Evolutionary conservation across 148 eudicot species (phyloP), one percentile per base, ranked within the genome.

Genomic region (Fagopyrum tataricum): DNA sequence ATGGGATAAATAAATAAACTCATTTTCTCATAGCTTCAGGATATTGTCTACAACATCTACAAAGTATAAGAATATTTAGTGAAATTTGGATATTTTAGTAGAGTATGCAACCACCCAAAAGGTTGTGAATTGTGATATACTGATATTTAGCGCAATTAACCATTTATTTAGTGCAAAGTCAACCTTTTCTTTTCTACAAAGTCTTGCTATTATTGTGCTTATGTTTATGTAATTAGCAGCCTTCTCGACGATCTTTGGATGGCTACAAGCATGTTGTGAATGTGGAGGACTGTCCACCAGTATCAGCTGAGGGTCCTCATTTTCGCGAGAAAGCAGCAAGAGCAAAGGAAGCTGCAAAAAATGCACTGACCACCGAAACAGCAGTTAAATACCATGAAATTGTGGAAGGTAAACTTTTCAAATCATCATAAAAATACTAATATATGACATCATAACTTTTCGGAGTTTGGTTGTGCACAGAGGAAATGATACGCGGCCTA

Each of bases 261-360:
- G 97, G 98, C 67, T 95, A 95, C 84, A 84, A 87, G 84, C 98
- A 95, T 78, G 90, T 95, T 70, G 98, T 95, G 21, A 88, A 90
- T 77, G 91, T 95, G 44, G 89, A 91, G 73, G 86, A 89, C 67
- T 89, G 89, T 51, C 93, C 90, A 2, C 88, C 97, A 31, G 83
- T 88, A 68, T 82, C 81, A 23, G 91, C 96, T 0, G 84, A 84
- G 49, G 87, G 88, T 67, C 89, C 98, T 40, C 86, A 87, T 64
- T 95, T 89, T 82, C 89, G 87, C 76, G 86, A 86, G 4, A 88
- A 91, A 81, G 97, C 92, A 46, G 97, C 93, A 70, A 86, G 85
- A 85, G 98, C 98, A 53, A 95, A 95, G 83, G 92, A 85, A 75
- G 97, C 93, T 72, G 98, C 89, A 48, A 93, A 87, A 79, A 85